Evolutionary conservation across 2,329 filamentous ascomycete genomes (phyloP), one percentile per base, ranked within the genome.

Genomic region (Aspergillus ruber): DNA sequence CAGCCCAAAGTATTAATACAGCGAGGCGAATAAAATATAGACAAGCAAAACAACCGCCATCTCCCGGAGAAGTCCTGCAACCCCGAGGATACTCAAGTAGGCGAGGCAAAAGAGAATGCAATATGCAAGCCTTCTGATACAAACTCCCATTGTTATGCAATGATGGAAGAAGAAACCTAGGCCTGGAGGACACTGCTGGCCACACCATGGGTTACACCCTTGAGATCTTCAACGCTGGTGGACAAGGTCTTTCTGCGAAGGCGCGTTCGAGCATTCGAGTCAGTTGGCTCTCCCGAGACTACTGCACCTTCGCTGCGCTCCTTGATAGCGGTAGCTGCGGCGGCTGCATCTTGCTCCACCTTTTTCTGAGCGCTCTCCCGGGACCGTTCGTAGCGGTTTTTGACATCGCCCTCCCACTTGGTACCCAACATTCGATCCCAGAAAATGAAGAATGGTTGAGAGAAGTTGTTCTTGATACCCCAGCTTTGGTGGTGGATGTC

Each of bases 401-500:
- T 74, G 32, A 79, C 79, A 60, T 81, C 82, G 43, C 88, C 88
- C 50, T 79, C 82, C 84, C 90, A 96, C 69, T 82, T 86, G 20
- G 93, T 98, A 44, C 84, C 83, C 18, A 95, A 75, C 23, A 90
- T 63, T 42, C 80, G 77, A 66, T 98, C 93, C 89, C 93, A 97
- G 72, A 96, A 90, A 42, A 87, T 96, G 72, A 97, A 96, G 56
- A 72, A 74, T n/a, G 71, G 70, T 46, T 75, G 72, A 7, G 70
- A 72, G 48, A 72, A 75, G 52, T 74, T 73, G 43, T 71, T 75
- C 62, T 97, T 98, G 78, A 98, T 95, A 48, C 93, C 93, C 90
- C 91, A 97, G 70, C 88, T 94, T 72, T 98, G 93, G 72, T 98
- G 93, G 71, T 98, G 93, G 50, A 98, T 91, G 64, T 98, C 93